Evolutionary conservation across 106 monocot species (phyloP).

Genomic region (Dendrobium chrysotoxum): DNA sequence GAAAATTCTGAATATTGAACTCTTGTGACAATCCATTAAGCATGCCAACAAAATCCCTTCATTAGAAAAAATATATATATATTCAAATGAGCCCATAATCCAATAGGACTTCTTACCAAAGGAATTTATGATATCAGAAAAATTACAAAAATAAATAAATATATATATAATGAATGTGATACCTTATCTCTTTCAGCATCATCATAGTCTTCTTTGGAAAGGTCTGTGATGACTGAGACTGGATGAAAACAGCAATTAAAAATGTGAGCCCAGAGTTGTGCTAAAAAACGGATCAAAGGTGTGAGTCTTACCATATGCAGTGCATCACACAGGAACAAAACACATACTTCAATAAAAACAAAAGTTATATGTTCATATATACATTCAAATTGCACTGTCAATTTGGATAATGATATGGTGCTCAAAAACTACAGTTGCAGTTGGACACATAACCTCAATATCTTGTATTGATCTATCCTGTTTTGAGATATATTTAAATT

Average conservation of each 20-base stretch:
- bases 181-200: conserved; percentile 61
- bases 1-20: conserved; percentile 70
- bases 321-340: neutral
- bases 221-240: conserved; percentile 55
- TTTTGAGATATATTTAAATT: neutral
- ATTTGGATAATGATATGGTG: neutral
- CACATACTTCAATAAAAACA: neutral
- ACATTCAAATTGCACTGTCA: neutral
- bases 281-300: neutral
- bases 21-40: conserved; percentile 60
- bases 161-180: neutral
- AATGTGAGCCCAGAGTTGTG: neutral
- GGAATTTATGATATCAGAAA: neutral
- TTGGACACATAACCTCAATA: neutral
- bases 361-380: neutral
- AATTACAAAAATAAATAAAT: neutral
- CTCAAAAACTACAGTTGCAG: neutral
- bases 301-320: neutral
- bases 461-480: neutral
- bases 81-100: neutral
- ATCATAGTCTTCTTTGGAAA: conserved; percentile 57
- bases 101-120: neutral
- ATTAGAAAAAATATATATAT: neutral
- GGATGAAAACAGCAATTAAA: conserved; percentile 5
- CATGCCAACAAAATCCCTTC: conserved; percentile 72